Evolutionary conservation across 2,329 filamentous ascomycete genomes (phyloP).

Genomic region (Talaromyces sp.): DNA sequence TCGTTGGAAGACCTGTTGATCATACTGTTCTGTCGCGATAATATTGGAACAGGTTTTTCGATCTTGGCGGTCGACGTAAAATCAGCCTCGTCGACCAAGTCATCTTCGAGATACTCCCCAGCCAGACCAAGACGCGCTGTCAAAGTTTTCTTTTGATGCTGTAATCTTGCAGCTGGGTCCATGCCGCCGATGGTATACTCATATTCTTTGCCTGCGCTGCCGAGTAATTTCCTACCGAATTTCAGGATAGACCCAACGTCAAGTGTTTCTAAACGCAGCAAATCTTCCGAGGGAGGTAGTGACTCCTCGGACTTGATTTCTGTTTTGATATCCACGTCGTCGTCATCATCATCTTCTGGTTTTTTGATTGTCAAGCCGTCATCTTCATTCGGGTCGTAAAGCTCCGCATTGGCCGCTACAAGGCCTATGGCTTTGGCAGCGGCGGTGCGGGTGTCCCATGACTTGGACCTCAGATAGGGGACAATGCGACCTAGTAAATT

Average conservation of each 20-base stretch:
- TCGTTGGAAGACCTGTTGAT: conserved; percentile 47
- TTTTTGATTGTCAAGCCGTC: conserved; percentile 51
- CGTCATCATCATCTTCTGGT: conserved; percentile 49
- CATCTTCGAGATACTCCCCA: conserved; percentile 80
- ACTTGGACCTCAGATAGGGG: conserved; percentile 91
- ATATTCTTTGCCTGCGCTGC: conserved; percentile 74
- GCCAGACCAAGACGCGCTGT: conserved; percentile 75
- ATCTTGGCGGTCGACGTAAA: conserved; percentile 50
- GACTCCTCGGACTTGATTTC: conserved; percentile 29
- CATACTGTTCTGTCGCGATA: conserved; percentile 43
- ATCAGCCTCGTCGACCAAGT: conserved; percentile 66
- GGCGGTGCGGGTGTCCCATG: conserved; percentile 93
- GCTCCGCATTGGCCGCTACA: conserved; percentile 82
- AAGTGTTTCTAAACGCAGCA: conserved; percentile 68
- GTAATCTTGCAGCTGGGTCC: conserved; percentile 74
- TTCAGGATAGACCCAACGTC: conserved; percentile 76
- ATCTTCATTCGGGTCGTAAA: conserved; percentile 81
- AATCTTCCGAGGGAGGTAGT: conserved; percentile 50
- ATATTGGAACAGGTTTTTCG: conserved; percentile 48
- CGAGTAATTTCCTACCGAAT: conserved; percentile 76
- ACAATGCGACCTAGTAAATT: conserved; percentile 90
- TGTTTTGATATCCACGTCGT: conserved; percentile 39
- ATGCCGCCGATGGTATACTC: conserved; percentile 80
- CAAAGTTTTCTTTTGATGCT: conserved; percentile 86
- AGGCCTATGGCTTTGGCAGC: conserved; percentile 91